Conservation (phyloP, 2,329 filamentous ascomycete species). For the Bertia moriformis region DNA sequence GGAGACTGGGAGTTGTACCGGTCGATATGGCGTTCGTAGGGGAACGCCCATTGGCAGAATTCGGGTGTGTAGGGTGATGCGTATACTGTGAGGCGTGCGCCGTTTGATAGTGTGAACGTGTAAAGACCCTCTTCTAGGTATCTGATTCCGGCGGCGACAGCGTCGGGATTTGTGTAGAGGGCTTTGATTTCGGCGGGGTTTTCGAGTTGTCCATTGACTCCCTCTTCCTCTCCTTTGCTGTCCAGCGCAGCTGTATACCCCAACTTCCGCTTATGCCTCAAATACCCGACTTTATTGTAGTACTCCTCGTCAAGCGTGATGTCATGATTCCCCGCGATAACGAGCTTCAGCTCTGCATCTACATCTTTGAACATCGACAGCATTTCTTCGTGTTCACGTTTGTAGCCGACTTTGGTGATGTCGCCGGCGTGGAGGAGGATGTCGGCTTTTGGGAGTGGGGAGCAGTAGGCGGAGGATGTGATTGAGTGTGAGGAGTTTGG, state of each 20-base stretch:
- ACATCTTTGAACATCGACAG: slow-evolving; percentile 11
- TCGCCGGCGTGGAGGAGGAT: slow-evolving; percentile 23
- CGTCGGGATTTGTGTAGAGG: slow-evolving; percentile 8
- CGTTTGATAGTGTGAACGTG: slow-evolving; percentile 11
- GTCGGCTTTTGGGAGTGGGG: slow-evolving; percentile 11
- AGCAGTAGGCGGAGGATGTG: not conserved
- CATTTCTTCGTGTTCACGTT: slow-evolving; percentile 12
- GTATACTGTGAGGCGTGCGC: slow-evolving; percentile 14
- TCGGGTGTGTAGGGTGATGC: slow-evolving; percentile 15
- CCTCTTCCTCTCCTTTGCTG: not conserved
- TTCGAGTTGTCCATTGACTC: not conserved
- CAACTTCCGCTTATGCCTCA: not conserved
- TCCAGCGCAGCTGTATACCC: not conserved
- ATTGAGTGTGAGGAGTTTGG: not conserved
- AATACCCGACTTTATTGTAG: not conserved
- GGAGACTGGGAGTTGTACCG: slow-evolving; percentile 8
- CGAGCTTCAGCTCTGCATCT: slow-evolving; percentile 16
- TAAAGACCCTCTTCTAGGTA: slow-evolving; percentile 15
- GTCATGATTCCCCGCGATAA: slow-evolving; percentile 21
- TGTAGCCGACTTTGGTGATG: slow-evolving; percentile 14
- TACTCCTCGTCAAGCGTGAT: slow-evolving; percentile 6
- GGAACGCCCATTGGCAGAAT: slow-evolving; percentile 13
- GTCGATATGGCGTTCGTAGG: slow-evolving; percentile 11
- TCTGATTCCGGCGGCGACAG: slow-evolving; percentile 9
- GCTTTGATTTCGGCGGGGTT: slow-evolving; percentile 2